Evolutionary conservation across 1,284 basidiomycete genomes (phyloP), one percentile per base, ranked within the genome.

Genomic region (Trichosporon sp.): DNA sequence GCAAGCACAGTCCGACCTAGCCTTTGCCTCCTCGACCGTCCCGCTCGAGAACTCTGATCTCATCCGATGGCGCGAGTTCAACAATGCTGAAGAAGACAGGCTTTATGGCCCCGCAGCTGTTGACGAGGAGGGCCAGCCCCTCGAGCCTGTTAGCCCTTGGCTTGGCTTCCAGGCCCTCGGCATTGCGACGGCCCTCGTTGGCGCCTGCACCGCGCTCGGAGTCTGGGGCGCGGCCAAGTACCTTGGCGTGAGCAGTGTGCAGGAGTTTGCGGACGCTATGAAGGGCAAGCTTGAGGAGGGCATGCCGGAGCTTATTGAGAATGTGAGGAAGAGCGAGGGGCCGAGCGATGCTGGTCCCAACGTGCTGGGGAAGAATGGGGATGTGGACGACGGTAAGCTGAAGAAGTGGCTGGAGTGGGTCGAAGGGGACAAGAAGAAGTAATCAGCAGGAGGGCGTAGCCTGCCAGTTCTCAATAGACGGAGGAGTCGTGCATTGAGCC

Each of bases 181-280:
- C 1, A 72, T 76, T 52, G 77, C 77, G 9, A 78, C 77, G 29
- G 73, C 69, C 8, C 56, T 78, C 14, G 77, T 79, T 0, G 69
- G 71, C 34, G 69, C 71, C 1, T 71, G 64, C 44, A 71, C 77
- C 1, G 75, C 72, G 2, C 57, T 77, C 13, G 76, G 76, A 0
- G 67, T 70, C 9, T 74, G 67, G 59, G 69, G 69, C 4, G 71
- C 73, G 0, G 71, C 73, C 6, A 73, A 72, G 54, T 56, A 70
- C 10, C 58, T 79, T 29, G 77, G 75, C n/a, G 76, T 78, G 3
- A 60, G 65, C 23, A 70, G 70, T 61, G 76, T 78, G 72, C 63
- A 67, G 25, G 74, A 74, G 52, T 75, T 78, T 59, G 61, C 70
- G 4, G 27, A 61, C 13, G 70, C 68, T 40, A 74, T 76, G 71